Evolutionary conservation across 352 stramenopile genomes (phyloP).

Genomic region (Pythium sp.): DNA sequence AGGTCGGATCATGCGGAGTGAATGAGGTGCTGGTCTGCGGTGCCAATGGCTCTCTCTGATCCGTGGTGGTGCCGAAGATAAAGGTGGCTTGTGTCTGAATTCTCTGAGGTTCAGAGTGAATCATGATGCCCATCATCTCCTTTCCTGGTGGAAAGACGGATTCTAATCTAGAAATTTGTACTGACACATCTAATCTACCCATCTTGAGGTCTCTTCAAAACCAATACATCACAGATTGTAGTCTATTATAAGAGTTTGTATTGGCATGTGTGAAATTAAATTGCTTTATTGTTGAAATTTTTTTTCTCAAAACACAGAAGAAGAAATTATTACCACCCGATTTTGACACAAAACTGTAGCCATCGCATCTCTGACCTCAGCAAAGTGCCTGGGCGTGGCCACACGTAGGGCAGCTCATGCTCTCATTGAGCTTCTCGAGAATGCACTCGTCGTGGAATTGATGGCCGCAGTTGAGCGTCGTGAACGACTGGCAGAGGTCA

Average conservation of each 20-base stretch:
- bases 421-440: constrained; percentile 54
- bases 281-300: neutral
- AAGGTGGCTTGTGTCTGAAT: neutral
- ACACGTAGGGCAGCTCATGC: constrained; percentile 50
- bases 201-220: no score
- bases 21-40: neutral
- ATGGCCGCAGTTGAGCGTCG: constrained; percentile 52
- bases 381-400: constrained; percentile 13
- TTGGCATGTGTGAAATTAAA: neutral
- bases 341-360: neutral
- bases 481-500: constrained; percentile 27
- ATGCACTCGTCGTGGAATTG: constrained; percentile 74
- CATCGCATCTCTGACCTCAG: neutral
- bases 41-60: neutral
- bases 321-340: neutral
- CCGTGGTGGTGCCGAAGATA: neutral
- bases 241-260: no score
- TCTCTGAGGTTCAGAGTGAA: neutral
- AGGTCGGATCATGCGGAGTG: neutral
- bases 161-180: no score
- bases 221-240: no score
- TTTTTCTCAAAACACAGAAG: neutral
- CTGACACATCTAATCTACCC: no score
- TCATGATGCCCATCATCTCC: neutral
- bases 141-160: no score